Conservation (phyloP, 371 early-diverging fungal genomes). For the Mortierella sp. region DNA sequence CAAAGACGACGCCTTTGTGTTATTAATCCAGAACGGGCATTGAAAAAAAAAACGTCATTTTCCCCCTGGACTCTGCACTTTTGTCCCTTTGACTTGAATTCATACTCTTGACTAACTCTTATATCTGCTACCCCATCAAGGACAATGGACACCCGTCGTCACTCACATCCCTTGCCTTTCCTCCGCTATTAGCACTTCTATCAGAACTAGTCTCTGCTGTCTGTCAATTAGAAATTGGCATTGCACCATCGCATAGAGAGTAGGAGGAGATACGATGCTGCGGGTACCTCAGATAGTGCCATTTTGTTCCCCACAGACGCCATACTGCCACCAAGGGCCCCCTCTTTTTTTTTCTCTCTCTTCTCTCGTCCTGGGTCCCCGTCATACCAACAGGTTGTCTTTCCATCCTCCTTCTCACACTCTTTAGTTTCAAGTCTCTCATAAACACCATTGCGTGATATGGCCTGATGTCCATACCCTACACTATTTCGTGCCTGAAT, state of each 20-base stretch:
- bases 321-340: no score
- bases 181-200: background rate
- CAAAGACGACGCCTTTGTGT: background rate
- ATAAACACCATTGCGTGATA: no score
- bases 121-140: background rate
- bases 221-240: background rate
- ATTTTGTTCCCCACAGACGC: slow-evolving; percentile 7
- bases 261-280: background rate
- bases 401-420: background rate
- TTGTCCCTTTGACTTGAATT: background rate
- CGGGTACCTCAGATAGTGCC: background rate
- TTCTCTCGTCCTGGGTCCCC: no score
- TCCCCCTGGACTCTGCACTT: background rate
- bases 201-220: background rate
- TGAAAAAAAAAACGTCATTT: slow-evolving; percentile 12
- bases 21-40: background rate
- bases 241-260: background rate
- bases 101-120: background rate
- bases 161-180: no score
- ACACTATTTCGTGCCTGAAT: no score
- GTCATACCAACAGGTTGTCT: no score
- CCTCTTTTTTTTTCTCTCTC: background rate
- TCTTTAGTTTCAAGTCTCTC: background rate
- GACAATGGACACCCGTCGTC: no score
- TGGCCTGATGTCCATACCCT: no score